phyloP scores from a whole-genome alignment of 164 flowering plant species.

The Piper longum region DNA sequence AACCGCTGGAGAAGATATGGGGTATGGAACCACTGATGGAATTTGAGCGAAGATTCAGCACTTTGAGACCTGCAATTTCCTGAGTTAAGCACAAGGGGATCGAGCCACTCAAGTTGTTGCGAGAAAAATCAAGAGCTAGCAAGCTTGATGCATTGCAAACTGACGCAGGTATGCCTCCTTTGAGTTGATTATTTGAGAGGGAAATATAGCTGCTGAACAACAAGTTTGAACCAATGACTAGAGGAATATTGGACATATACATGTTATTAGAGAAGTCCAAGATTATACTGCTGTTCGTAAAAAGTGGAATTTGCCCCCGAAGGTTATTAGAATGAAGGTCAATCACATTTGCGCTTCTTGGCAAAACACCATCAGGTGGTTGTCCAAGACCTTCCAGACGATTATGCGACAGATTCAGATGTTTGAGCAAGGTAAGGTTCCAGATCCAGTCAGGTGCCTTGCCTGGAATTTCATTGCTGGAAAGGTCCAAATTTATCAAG shows the following conservation, averaged over 20 bases:
- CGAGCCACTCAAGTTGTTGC: conserved; percentile 26
- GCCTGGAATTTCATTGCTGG: conserved; percentile 27
- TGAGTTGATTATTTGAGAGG: conserved; percentile 15
- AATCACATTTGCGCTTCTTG: conserved; percentile 2
- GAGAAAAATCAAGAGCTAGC: conserved; percentile 37
- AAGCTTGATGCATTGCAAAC: conserved; percentile 31
- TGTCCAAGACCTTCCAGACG: conserved; percentile 8
- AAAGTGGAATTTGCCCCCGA: conserved; percentile 20
- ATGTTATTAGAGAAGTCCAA: conserved; percentile 42
- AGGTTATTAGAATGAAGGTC: conserved; percentile 37
- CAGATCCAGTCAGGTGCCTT: conserved; percentile 33
- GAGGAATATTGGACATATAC: conserved; percentile 19
- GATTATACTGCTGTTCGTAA: conserved; percentile 9
- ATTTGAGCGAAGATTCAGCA: conserved; percentile 35
- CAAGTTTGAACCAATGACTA: conserved; percentile 12
- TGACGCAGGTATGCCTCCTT: conserved; percentile 18
- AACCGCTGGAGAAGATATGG: conserved; percentile 11
- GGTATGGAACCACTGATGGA: conserved; percentile 27
- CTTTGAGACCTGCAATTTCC: conserved; percentile 5
- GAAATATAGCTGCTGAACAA: conserved; percentile 13
- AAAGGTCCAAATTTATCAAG: conserved; percentile 27
- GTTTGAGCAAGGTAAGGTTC: conserved; percentile 5
- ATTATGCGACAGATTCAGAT: conserved; percentile 34
- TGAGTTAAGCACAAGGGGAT: conserved; percentile 33
- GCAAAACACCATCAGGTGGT: not conserved